Evolutionary conservation across 2,329 filamentous ascomycete genomes (phyloP), one percentile per base, ranked within the genome.

Genomic region (Calycina herbarum): DNA sequence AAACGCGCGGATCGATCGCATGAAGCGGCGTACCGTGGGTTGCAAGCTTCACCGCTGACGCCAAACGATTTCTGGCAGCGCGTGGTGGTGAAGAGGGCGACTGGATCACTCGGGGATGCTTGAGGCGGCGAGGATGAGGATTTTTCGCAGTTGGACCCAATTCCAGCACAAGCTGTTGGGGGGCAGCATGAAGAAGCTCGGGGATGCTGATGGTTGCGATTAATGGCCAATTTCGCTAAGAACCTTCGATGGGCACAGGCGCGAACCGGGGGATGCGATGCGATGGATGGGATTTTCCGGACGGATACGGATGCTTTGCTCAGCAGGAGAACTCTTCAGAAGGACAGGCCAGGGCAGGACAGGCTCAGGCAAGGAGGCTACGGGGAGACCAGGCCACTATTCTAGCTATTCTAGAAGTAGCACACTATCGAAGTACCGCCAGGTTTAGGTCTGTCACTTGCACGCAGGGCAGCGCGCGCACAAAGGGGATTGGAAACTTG

Each of bases 1-100:
- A 64, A 71, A 69, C 58, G 69, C 60, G 67, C 61, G 48, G 67
- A 69, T 68, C 67, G 67, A 69, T 68, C 67, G 70, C 70, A 72
- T 72, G 63, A 72, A 69, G 15, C 51, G 58, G 59, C 59, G 48
- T 31, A 58, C 59, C 24, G 54, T 35, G 64, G 62, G 59, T 20
- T 63, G 62, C 64, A 68, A 62, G 66, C 68, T 69, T 68, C 63
- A 71, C 68, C 67, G 69, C 68, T 67, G 66, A 61, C 42, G 29
- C 33, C 35, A 38, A 45, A 62, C 3, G 8, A 29, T 4, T 10
- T 20, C 8, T 45, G 31, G 31, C 31, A 33, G 31, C 5, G 31
- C 4, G 31, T 35, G 35, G n/a, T 60, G 51, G 24, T 29, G 24
- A 13, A 27, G 13, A 15, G 13, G 33, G 35, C 35, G 35, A 38